Base-by-base conservation (phyloP, 2,329 filamentous ascomycete genomes). In the Diaporthe longicolla region DNA sequence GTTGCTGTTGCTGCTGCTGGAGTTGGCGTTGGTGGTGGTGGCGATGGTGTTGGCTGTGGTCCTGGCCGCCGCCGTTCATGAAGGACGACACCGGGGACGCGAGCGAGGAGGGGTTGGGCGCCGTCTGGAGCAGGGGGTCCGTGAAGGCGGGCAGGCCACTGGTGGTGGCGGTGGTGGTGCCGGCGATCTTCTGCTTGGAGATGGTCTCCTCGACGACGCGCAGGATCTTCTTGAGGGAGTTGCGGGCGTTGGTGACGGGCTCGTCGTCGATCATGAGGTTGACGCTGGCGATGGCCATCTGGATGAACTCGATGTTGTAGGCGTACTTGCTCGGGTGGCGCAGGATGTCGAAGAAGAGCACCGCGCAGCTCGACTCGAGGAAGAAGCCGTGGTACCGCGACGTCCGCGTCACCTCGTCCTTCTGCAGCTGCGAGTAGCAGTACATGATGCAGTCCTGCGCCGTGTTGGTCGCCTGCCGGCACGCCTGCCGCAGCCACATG, bases 401-500 rank as follows among this genome's bases (percentile, higher is more conserved):
- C 26, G 69, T 43, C 71, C 74, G 72, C 37, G 74, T 76, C 6
- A 48, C 48, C 13, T 75, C 76, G 45, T 74, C 58, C 66, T 76
- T 72, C 11, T 66, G 63, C 17, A 77, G 69, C 59, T 73, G 61
- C 40, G 70, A 71, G 61, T 75, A 48, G 57, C 73, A 70, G 37
- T 78, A 79, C 17, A 79, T 73, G 24, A 80, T 76, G 17, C 77
- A 77, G 71, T 81, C 80, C 52, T 81, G 80, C 8, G 80, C 80
- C 11, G 80, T 78, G 58, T 81, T 79, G 37, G 77, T 78, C 1
- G 80, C 80, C 35, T 78, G 76, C 65, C 80, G 72, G 58, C 80
- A 81, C 1, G 80, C 80, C 37, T 80, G 79, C 55, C 80, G 74
- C 11, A 81, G 76, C 80, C 80, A 81, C 74, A 81, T 81, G 6